Evolutionary conservation across 495 filamentous ascomycete genomes (phyloP).

Genomic region (Alectoria sarmentosa): DNA sequence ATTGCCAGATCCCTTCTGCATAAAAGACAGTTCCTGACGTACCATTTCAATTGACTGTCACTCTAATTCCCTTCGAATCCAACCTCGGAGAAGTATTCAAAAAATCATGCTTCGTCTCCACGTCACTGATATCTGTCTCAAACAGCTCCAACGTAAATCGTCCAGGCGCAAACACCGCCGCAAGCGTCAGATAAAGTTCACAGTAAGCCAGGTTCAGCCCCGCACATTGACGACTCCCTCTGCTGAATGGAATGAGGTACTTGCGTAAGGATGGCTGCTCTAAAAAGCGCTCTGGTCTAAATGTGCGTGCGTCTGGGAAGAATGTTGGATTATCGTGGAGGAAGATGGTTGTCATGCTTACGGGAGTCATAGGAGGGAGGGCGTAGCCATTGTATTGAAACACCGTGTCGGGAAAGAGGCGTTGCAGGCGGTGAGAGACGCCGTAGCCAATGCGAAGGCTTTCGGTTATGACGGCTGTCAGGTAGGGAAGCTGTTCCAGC

Average conservation of each 20-base stretch:
- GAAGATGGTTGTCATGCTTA: conserved; percentile 35
- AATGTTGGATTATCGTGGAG: conserved; percentile 28
- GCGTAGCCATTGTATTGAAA: conserved; percentile 17
- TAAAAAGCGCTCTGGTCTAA: conserved; percentile 40
- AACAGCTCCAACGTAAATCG: conserved; percentile 19
- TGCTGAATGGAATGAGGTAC: conserved; percentile 22
- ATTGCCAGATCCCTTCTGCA: not conserved
- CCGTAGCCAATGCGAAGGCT: conserved; percentile 32
- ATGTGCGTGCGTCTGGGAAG: conserved; percentile 34
- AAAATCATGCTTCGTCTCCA: conserved; percentile 21
- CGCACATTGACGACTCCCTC: conserved; percentile 21
- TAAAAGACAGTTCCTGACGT: not conserved
- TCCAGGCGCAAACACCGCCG: conserved; percentile 21
- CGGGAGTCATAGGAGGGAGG: conserved; percentile 29
- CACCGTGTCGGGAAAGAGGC: conserved; percentile 29
- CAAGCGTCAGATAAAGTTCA: conserved; percentile 22
- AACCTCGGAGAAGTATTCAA: conserved; percentile 15
- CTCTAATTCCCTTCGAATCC: conserved; percentile 23
- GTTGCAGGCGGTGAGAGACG: conserved; percentile 24
- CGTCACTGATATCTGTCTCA: conserved; percentile 22
- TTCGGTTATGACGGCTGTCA: conserved; percentile 33
- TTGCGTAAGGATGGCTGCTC: conserved; percentile 14
- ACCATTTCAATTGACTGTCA: conserved; percentile 13
- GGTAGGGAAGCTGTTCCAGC: conserved; percentile 42
- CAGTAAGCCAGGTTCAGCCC: conserved; percentile 23